Evolutionary conservation across 148 eudicot genomes (phyloP).

Genomic region (Rhododendron griersonianum): DNA sequence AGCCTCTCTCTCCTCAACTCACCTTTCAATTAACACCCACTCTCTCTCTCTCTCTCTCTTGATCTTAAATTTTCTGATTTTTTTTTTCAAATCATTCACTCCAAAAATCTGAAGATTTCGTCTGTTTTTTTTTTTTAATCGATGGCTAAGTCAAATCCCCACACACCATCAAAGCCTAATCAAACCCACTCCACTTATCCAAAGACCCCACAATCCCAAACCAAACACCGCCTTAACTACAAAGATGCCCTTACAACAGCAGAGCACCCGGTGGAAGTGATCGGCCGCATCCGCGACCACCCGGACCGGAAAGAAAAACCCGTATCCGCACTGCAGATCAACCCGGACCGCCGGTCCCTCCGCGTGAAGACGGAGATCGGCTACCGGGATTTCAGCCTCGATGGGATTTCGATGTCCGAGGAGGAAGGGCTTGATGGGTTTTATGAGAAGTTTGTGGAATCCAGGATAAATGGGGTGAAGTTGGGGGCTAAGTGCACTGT

Average conservation of each 20-base stretch:
- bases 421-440: constrained; percentile 77
- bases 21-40: neutral
- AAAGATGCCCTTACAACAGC: constrained; percentile 25
- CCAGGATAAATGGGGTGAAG: constrained; percentile 77
- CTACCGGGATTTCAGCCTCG: constrained; percentile 77
- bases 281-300: constrained; percentile 70
- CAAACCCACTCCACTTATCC: constrained; percentile 32
- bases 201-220: constrained; percentile 65
- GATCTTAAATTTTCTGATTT: neutral
- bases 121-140: neutral
- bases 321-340: constrained; percentile 35
- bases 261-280: constrained; percentile 92
- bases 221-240: constrained; percentile 58
- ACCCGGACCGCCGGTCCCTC: constrained; percentile 39
- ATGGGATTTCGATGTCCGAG: constrained; percentile 80
- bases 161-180: constrained; percentile 54
- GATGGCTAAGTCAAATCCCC: constrained; percentile 22
- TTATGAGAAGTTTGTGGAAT: constrained; percentile 61
- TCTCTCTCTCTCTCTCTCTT: neutral
- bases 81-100: neutral
- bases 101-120: neutral
- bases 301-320: constrained; percentile 47
- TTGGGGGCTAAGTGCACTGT: constrained; percentile 83
- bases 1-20: constrained; percentile 5
- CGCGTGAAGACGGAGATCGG: constrained; percentile 74